Base-by-base conservation (phyloP, 352 stramenopile species). In the Pythium dissotocum region DNA sequence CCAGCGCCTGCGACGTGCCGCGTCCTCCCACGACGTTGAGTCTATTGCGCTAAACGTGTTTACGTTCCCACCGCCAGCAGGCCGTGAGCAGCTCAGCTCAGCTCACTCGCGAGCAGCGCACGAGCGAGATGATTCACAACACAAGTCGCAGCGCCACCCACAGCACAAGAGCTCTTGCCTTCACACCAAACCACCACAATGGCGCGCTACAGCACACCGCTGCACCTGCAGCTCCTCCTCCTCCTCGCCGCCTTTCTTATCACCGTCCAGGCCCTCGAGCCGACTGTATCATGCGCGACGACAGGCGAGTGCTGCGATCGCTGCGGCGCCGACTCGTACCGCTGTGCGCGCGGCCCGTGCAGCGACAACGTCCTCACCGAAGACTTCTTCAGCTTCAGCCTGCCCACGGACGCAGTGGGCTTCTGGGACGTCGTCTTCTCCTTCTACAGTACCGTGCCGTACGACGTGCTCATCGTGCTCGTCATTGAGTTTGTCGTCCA, bases 381-480 rank as follows among this genome's bases (percentile, higher is more conserved):
- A 36, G 66, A 61, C 13, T 77, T 85, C 67, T 88, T 88, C 75
- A 84, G 75, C 72, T 77, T 84, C 68, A 87, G 77, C 56, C 44
- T 69, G 35, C 80, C 80, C 30, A 65, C 60, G 0, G 33, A 82
- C n/a, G 51, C 49, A 36, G 56, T 81, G 26, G 69, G 72, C 48
- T 73, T 85, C 70, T 84, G 77, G 76, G 80, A 88, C 58, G 73
- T 83, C 59, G 65, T 79, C 7, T 82, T 83, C 56, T 71, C 67
- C 32, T 78, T 80, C 40, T 88, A 88, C 61, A 71, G 80, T 33
- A 84, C 82, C 65, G 80, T 88, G 49, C 80, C 80, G 58, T 88
- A 84, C 59, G 62, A 87, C 48, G 74, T 83, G 55, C 77, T 69
- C 10, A 67, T 85, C 35, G 57, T 64, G 13, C 40, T 85, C 36